A percentile compares a stretch with the other conserved stretches of the same genome.
Evolutionary conservation across 257 asterid genomes (phyloP).

Genomic region (Primulina huaijiensis): DNA sequence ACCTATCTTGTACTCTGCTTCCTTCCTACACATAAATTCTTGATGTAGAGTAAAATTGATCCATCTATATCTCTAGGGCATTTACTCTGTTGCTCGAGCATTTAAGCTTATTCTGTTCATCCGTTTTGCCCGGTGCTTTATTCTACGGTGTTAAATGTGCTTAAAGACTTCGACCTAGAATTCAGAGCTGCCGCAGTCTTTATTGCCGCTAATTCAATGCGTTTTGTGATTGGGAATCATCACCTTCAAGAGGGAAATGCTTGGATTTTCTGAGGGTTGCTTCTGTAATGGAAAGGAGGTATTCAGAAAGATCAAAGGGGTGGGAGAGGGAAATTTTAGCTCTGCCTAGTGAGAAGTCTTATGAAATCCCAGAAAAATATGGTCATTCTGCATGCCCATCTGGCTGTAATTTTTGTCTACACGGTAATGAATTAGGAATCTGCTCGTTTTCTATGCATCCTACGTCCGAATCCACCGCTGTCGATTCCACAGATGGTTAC

Average conservation of each 20-base stretch:
- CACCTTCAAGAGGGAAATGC: not conserved
- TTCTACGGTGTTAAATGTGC: not conserved
- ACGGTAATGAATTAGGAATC: not conserved
- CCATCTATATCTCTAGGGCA: not conserved
- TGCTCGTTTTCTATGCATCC: slow-evolving; percentile 14
- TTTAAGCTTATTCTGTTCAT: not conserved
- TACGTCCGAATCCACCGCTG: not conserved
- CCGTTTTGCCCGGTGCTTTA: not conserved
- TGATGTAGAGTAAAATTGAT: not conserved
- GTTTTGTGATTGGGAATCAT: not conserved
- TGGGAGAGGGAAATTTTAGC: slow-evolving; percentile 36
- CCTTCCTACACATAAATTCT: not conserved
- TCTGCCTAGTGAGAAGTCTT: slow-evolving; percentile 19
- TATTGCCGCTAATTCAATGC: not conserved
- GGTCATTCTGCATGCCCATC: slow-evolving; percentile 23
- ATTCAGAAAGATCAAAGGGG: slow-evolving; percentile 18
- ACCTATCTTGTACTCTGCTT: slow-evolving; percentile 31
- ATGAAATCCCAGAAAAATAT: slow-evolving; percentile 6
- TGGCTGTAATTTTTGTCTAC: slow-evolving; percentile 6
- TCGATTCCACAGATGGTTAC: not conserved
- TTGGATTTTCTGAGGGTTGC: not conserved
- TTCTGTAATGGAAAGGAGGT: slow-evolving; percentile 24
- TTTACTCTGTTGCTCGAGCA: not conserved
- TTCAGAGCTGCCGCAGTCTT: not conserved
- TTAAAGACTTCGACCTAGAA: not conserved